Conservation (phyloP, 208 protist genomes). For the Wallacemonas collosoma region DNA sequence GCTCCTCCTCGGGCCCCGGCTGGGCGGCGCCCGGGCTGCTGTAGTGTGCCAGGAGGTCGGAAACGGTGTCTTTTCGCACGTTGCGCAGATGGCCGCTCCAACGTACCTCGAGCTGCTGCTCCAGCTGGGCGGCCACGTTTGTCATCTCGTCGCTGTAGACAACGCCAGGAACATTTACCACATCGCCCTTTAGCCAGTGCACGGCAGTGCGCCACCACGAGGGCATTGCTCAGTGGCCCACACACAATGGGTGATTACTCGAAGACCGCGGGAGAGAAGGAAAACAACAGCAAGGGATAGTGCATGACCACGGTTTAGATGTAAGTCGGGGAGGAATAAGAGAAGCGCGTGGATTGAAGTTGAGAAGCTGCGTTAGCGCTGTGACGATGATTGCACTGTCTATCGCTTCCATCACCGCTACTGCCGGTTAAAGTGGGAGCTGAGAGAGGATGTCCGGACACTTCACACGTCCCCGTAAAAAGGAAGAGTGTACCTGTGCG, state of each 20-base stretch:
- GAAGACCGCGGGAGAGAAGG: constrained; percentile 1
- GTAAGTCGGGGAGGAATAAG: too few relatives aligned
- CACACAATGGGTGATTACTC: too few relatives aligned
- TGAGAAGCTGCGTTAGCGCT: too few relatives aligned
- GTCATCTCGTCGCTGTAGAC: constrained; percentile 74
- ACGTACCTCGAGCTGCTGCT: constrained; percentile 26
- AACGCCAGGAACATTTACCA: constrained; percentile 56
- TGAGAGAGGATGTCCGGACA: too few relatives aligned
- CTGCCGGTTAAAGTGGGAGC: too few relatives aligned
- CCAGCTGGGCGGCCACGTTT: constrained; percentile 22
- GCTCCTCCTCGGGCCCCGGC: constrained; percentile 72
- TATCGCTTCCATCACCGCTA: too few relatives aligned
- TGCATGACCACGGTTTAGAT: too few relatives aligned
- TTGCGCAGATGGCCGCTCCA: constrained; percentile 79
- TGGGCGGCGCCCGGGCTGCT: constrained; percentile 5
- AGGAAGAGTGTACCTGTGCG: too few relatives aligned
- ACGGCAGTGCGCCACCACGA: constrained; percentile 2
- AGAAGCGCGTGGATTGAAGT: too few relatives aligned
- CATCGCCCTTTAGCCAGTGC: constrained; percentile 38
- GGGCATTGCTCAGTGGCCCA: not conserved
- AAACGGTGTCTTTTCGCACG: constrained; percentile 58
- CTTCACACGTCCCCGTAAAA: too few relatives aligned
- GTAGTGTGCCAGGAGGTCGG: constrained; percentile 26
- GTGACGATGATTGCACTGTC: too few relatives aligned
- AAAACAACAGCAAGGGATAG: not conserved